A percentile compares a stretch with the other conserved stretches of the same genome.
Evolutionary conservation across 2,329 filamentous ascomycete species (phyloP).

Genomic region (Paecilomyces sp.): DNA sequence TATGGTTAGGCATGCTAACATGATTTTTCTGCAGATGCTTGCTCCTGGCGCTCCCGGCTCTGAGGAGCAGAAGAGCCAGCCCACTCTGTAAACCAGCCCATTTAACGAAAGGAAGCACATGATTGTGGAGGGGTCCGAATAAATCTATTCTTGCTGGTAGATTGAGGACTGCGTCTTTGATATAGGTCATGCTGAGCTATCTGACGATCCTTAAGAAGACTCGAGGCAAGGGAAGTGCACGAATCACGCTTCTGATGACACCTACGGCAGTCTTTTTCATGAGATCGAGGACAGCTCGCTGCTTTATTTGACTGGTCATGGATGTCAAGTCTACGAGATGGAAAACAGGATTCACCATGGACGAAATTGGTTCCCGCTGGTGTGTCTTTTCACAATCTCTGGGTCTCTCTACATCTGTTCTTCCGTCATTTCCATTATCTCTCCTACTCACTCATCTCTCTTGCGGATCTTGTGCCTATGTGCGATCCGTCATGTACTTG

Average conservation of each 20-base stretch:
- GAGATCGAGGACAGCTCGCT: background rate
- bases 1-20: background rate
- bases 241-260: background rate
- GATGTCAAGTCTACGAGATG: background rate
- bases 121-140: background rate
- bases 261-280: background rate
- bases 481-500: background rate
- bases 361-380: background rate
- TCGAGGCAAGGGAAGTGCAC: background rate
- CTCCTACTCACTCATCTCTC: background rate
- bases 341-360: background rate
- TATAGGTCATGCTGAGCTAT: background rate
- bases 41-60: conserved; percentile 26
- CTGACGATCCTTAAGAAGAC: background rate
- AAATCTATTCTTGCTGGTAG: background rate
- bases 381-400: background rate
- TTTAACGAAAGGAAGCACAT: background rate
- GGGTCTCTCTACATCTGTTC: background rate
- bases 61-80: conserved; percentile 22
- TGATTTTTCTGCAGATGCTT: conserved; percentile 29
- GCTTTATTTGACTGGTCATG: background rate
- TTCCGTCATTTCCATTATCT: background rate
- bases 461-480: background rate
- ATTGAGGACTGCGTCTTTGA: background rate
- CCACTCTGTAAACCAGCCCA: conserved; percentile 24